Base-by-base conservation (phyloP, 73 alveolate genomes). In the Durusdinium trenchii region DNA sequence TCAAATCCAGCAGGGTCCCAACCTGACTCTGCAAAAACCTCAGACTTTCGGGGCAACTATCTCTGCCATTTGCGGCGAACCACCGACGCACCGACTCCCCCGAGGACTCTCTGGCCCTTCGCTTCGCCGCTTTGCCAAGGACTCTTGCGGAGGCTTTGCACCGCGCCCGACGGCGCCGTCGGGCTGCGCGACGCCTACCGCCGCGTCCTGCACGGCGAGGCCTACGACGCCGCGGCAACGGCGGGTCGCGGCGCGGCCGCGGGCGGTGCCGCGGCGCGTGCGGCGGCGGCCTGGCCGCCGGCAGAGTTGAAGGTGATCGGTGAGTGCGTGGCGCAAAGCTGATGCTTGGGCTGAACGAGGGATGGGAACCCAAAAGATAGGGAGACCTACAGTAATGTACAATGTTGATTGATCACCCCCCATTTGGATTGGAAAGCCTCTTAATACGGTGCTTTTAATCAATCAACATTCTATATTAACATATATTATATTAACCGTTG, bases 91-190 rank as follows among this genome's bases (percentile, higher is more conserved):
- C n/a, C n/a, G n/a, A n/a, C n/a, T n/a, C n/a, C n/a, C n/a, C n/a
- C n/a, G n/a, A n/a, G n/a, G n/a, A n/a, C n/a, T n/a, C n/a, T n/a
- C n/a, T n/a, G n/a, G n/a, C n/a, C n/a, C n/a, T n/a, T n/a, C n/a
- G n/a, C n/a, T n/a, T n/a, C n/a, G n/a, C n/a, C n/a, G n/a, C n/a
- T n/a, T n/a, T n/a, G n/a, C 35, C 48, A 30, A 32, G 92, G 92
- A 35, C 71, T 82, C 35, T 69, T 82, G 92, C 92, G 67, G 64
- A 46, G 46, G 92, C 69, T 82, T 43, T 82, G 69, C 92, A 30
- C 32, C 48, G 92, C 71, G 69, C 92, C n/a, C 32, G 48, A 23
- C 20, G 69, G 48, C 32, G 48, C 48, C 20, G 69, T 35, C 35
- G 92, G 92, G n/a, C 46, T 82, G 50, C 48, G 32, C 46, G 47